A percentile compares a stretch with the other conserved stretches of the same genome.
Conservation (phyloP, 176 grass and related monocot species). For the Paspalum vaginatum region DNA sequence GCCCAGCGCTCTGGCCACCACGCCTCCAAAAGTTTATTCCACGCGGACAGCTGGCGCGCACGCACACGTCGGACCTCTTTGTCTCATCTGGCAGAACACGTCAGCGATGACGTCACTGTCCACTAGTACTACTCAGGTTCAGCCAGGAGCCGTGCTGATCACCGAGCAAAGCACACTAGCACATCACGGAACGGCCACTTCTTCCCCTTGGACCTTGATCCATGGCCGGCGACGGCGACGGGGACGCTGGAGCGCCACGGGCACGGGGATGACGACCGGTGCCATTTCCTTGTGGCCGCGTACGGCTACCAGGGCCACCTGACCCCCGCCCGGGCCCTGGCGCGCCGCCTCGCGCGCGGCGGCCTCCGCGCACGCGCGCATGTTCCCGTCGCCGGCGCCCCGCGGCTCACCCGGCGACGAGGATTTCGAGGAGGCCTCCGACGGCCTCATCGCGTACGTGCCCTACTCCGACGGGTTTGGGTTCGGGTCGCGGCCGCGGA, state of each 20-base stretch:
- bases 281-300: conserved; percentile 50
- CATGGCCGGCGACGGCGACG: conserved; percentile 5
- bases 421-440: neutral
- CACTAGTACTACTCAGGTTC: neutral
- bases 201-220: neutral
- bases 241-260: no score
- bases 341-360: conserved; percentile 22
- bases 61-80: neutral
- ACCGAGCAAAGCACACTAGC: neutral
- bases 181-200: neutral
- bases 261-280: neutral
- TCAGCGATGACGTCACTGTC: neutral
- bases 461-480: conserved; percentile 43
- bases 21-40: neutral
- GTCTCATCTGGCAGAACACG: neutral
- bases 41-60: neutral
- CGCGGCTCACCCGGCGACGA: no score
- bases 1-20: no score
- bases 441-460: conserved; percentile 41
- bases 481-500: neutral
- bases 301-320: conserved; percentile 44
- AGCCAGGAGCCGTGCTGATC: neutral
- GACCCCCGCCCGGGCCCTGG: conserved; percentile 37
- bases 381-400: conserved; percentile 30
- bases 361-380: conserved; percentile 21